Evolutionary conservation across 2,329 filamentous ascomycete genomes (phyloP).

Genomic region (Sclerotinia borealis): DNA sequence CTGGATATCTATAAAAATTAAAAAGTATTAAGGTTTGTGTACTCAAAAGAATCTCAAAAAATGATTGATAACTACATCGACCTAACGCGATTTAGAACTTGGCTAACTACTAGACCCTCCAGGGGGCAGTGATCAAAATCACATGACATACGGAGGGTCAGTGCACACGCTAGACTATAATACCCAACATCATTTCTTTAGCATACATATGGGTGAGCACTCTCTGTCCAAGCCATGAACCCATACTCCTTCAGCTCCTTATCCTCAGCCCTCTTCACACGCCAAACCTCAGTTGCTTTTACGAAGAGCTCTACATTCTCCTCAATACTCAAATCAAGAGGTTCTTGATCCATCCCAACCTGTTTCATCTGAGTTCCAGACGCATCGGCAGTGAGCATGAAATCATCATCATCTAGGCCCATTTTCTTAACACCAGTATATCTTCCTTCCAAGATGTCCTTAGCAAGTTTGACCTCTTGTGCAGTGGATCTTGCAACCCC

Average conservation of each 20-base stretch:
- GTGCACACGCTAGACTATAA: too few species aligned
- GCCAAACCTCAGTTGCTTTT: conserved; percentile 43
- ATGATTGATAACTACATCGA: too few species aligned
- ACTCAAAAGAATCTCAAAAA: too few species aligned
- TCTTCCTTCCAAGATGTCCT: conserved; percentile 38
- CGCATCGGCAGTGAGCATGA: conserved; percentile 32
- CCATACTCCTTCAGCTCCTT: conserved; percentile 37
- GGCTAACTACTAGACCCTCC: too few species aligned
- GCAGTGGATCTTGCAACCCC: conserved; percentile 42
- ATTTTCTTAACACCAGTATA: conserved; percentile 43
- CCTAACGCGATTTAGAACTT: too few species aligned
- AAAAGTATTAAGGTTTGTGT: too few species aligned
- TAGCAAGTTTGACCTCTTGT: conserved; percentile 39
- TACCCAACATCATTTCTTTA: background rate
- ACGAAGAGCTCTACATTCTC: conserved; percentile 42
- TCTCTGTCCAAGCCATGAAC: conserved; percentile 36
- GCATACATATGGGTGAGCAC: conserved; percentile 18
- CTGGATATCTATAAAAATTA: too few species aligned
- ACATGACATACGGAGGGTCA: too few species aligned
- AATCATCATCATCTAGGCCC: conserved; percentile 45
- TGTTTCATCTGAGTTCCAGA: conserved; percentile 34
- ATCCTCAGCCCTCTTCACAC: conserved; percentile 36
- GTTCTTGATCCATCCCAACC: conserved; percentile 46
- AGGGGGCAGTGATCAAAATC: too few species aligned
- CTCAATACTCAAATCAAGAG: conserved; percentile 44